These are phyloP conservation scores for Solanum hybrid DNA, from an alignment of 305 asterid genomes.

Conservation along the genomic window DNA sequence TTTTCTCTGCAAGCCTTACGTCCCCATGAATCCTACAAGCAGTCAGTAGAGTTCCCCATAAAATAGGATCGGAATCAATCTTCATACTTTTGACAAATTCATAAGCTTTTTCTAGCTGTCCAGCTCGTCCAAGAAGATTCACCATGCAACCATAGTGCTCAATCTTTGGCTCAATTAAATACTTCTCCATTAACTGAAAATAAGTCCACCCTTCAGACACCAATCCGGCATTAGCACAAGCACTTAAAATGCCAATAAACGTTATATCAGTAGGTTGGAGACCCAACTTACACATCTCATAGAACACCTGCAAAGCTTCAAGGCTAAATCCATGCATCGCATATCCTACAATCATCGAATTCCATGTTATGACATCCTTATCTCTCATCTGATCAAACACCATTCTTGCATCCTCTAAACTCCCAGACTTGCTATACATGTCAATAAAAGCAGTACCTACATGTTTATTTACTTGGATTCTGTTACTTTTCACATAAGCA, in stretches of 20 bases:
- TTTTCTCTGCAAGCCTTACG: constrained; percentile 15
- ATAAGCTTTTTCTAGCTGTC: constrained; percentile 20
- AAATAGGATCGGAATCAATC: constrained; percentile 17
- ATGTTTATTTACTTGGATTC: constrained; percentile 13
- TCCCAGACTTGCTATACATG: constrained; percentile 33
- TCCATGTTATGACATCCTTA: constrained; percentile 26
- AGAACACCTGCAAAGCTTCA: constrained; percentile 21
- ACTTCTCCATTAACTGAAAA: constrained; percentile 20
- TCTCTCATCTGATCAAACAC: constrained; percentile 22
- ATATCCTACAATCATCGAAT: constrained; percentile 29
- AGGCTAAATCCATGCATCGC: constrained; percentile 25
- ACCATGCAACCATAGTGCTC: constrained; percentile 38
- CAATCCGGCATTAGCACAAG: constrained; percentile 29
- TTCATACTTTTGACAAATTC: constrained; percentile 19
- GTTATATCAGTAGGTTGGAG: constrained; percentile 25
- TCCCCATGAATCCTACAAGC: constrained; percentile 27
- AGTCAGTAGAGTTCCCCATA: constrained; percentile 26
- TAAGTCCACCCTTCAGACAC: constrained; percentile 19
- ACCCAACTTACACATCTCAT: constrained; percentile 4
- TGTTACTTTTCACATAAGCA: constrained; percentile 19
- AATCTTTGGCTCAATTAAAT: constrained; percentile 14
- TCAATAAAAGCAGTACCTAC: constrained; percentile 30
- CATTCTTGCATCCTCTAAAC: constrained; percentile 24
- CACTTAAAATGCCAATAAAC: constrained; percentile 23
- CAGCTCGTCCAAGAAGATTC: constrained; percentile 28